These are phyloP conservation scores for Neoboletus magnificus DNA, from an alignment of 768 basidiomycete species.

Conservation along the genomic window DNA sequence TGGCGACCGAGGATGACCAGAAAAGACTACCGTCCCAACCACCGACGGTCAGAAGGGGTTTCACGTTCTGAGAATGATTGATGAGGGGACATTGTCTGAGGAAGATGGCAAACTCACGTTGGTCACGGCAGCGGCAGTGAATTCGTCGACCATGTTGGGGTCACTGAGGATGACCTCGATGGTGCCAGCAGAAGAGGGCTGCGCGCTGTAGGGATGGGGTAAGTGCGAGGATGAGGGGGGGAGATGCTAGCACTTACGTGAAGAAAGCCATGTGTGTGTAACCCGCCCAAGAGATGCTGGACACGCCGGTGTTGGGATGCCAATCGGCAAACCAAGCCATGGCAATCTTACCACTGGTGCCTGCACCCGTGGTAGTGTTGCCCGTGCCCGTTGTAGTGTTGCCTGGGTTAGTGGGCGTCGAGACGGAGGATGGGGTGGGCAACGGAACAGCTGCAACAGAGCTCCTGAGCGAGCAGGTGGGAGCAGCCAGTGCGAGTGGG, in stretches of 20 bases:
- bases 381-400: constrained; percentile 18
- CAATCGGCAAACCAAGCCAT: constrained; percentile 71
- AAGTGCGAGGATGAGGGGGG: neutral
- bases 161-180: constrained; percentile 11
- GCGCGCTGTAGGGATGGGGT: constrained; percentile 13
- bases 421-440: neutral
- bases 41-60: constrained; percentile 58
- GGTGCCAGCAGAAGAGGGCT: constrained; percentile 17
- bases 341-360: constrained; percentile 38
- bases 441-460: constrained; percentile 1
- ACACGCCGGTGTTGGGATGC: constrained; percentile 48
- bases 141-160: constrained; percentile 9
- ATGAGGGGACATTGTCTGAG: neutral
- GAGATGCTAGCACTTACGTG: constrained; percentile 33
- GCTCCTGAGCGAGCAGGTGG: constrained; percentile 21
- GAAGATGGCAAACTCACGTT: constrained; percentile 16
- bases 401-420: constrained; percentile 8
- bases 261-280: constrained; percentile 70
- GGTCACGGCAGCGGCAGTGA: constrained; percentile 24
- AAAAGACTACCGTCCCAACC: constrained; percentile 65
- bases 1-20: constrained; percentile 59
- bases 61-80: constrained; percentile 41
- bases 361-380: constrained; percentile 17
- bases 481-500: constrained; percentile 30
- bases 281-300: constrained; percentile 58